Conservation (phyloP, 2,329 filamentous ascomycete species). For the Xenoacremonium recifei region DNA sequence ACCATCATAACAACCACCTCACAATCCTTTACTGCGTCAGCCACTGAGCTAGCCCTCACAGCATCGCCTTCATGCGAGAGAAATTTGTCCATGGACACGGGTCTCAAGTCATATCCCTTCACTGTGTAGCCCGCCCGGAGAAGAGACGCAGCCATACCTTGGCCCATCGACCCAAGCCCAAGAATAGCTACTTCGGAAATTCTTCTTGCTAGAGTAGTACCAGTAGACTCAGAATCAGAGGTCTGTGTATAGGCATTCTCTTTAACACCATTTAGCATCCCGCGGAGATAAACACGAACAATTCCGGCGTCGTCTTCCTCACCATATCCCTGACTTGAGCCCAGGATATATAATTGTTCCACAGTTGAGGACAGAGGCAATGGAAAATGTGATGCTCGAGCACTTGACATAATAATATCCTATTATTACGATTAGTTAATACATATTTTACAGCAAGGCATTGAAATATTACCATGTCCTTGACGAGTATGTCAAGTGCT, state of each 20-base stretch:
- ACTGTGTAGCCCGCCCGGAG: slow-evolving; percentile 31
- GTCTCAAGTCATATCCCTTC: slow-evolving; percentile 32
- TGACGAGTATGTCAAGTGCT: slow-evolving; percentile 34
- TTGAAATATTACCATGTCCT: slow-evolving; percentile 36
- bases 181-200: slow-evolving; percentile 34
- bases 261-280: slow-evolving; percentile 11
- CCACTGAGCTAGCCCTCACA: slow-evolving; percentile 22
- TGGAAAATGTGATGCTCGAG: slow-evolving; percentile 30
- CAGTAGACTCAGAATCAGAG: slow-evolving; percentile 14
- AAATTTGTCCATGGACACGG: slow-evolving; percentile 29
- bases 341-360: slow-evolving; percentile 32
- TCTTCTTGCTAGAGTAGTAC: slow-evolving; percentile 18
- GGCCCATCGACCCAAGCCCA: slow-evolving; percentile 38
- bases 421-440: neutral
- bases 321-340: slow-evolving; percentile 25
- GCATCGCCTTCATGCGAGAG: slow-evolving; percentile 20
- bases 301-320: slow-evolving; percentile 27
- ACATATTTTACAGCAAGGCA: too few relatives aligned
- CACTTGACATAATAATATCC: slow-evolving; percentile 26
- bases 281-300: slow-evolving; percentile 24
- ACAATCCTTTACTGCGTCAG: slow-evolving; percentile 25
- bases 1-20: slow-evolving; percentile 36
- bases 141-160: slow-evolving; percentile 36
- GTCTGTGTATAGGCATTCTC: slow-evolving; percentile 11
- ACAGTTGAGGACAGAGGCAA: slow-evolving; percentile 33